Conservation (phyloP, 78 protist genomes). For the Dictyostelium intermedium region DNA sequence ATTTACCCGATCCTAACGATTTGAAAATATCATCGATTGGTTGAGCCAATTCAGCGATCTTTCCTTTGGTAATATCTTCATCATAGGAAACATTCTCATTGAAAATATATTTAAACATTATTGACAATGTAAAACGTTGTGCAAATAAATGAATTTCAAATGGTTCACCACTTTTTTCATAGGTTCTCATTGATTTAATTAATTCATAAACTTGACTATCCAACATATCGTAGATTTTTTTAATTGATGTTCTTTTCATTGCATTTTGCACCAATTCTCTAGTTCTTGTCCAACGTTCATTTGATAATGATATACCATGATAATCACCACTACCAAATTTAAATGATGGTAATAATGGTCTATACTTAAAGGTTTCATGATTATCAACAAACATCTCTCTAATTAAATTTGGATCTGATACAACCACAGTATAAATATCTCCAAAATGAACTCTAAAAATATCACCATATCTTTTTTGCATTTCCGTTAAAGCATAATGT, state of each 20-base stretch:
- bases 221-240: not conserved
- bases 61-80: not conserved
- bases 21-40: not conserved
- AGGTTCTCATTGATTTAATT: not conserved
- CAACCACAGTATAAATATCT: conserved; percentile 6
- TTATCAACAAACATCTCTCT: not conserved
- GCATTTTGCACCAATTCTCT: conserved; percentile 22
- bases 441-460: conserved; percentile 44
- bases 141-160: not conserved
- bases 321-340: not conserved
- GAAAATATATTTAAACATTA: conserved; percentile 4
- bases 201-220: conserved; percentile 9
- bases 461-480: not conserved
- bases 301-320: not conserved
- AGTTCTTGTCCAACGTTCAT: conserved; percentile 3
- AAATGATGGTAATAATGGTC: not conserved
- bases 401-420: not conserved
- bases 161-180: not conserved
- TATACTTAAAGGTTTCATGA: not conserved
- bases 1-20: not conserved
- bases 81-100: not conserved
- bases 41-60: not conserved
- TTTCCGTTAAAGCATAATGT: not conserved
- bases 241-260: conserved; percentile 9
- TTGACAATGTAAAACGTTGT: not conserved